phyloP scores from a whole-genome alignment of 352 stramenopile genomes.

The Blastocystis sp. region DNA sequence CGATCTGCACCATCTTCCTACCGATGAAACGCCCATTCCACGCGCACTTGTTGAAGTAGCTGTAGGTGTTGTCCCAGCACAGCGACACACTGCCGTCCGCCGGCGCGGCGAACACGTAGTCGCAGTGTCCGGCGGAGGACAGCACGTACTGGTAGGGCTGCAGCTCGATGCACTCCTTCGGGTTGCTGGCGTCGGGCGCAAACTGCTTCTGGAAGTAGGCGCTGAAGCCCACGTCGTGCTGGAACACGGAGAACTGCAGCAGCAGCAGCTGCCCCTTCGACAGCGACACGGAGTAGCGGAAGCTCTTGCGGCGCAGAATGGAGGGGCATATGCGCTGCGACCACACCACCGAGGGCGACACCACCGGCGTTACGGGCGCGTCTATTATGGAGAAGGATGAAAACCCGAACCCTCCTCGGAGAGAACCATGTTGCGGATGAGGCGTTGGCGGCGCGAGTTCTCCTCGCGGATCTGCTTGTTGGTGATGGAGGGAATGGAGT shows the following conservation, averaged over 20 bases:
- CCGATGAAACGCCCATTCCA: neutral
- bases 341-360: neutral
- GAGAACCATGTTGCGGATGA: constrained; percentile 62
- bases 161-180: constrained; percentile 41
- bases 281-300: constrained; percentile 25
- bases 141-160: constrained; percentile 43
- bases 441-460: neutral
- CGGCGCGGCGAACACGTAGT: constrained; percentile 49
- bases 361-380: neutral
- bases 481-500: constrained; percentile 43
- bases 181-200: neutral
- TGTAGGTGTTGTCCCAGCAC: constrained; percentile 65
- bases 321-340: constrained; percentile 14
- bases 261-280: neutral
- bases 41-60: constrained; percentile 60
- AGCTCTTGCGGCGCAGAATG: constrained; percentile 56
- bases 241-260: constrained; percentile 41
- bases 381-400: neutral
- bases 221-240: constrained; percentile 63
- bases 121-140: constrained; percentile 36
- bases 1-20: constrained; percentile 62
- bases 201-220: constrained; percentile 36
- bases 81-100: constrained; percentile 17
- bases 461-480: constrained; percentile 65
- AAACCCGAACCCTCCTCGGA: neutral